Conservation (phyloP, 31 red algal genomes). For the Porphyra umbilicalis region DNA sequence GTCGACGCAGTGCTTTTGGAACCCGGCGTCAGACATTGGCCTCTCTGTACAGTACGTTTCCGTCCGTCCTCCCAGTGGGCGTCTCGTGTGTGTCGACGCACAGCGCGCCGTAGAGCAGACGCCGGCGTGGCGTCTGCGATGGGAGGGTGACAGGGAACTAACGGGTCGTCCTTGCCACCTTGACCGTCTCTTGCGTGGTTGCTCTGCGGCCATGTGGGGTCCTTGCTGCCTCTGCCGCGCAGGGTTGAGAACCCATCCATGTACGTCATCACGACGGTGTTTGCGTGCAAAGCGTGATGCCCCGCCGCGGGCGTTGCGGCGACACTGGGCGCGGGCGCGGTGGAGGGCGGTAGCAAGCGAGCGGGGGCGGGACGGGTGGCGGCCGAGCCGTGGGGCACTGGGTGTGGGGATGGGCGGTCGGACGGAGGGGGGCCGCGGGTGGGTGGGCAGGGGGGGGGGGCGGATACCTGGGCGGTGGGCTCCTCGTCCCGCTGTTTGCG, state of each 20-base stretch:
- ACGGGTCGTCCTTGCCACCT: too few relatives aligned
- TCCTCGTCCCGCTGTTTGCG: too few relatives aligned
- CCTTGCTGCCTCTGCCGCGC: too few relatives aligned
- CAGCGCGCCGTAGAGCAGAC: too few relatives aligned
- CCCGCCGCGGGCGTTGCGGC: not conserved
- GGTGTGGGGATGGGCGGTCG: not conserved
- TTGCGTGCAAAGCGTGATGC: constrained; percentile 54
- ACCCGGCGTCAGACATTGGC: constrained; percentile 53
- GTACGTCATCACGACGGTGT: constrained; percentile 80
- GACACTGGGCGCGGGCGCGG: not conserved
- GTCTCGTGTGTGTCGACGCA: not conserved
- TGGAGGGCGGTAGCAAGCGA: not conserved
- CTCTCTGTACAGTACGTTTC: constrained; percentile 52
- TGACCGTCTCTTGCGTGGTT: too few relatives aligned
- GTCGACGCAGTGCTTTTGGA: constrained; percentile 70
- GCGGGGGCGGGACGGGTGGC: not conserved
- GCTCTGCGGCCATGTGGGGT: too few relatives aligned
- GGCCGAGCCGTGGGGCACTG: not conserved
- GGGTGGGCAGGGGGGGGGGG: not conserved
- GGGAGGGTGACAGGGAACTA: too few relatives aligned
- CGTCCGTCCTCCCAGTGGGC: too few relatives aligned
- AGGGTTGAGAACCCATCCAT: constrained; percentile 11
- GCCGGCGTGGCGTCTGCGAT: too few relatives aligned
- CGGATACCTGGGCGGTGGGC: not conserved
- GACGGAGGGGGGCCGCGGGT: not conserved